Conservation (phyloP, 2,329 filamentous ascomycete genomes). For the Alternaria burnsii region DNA sequence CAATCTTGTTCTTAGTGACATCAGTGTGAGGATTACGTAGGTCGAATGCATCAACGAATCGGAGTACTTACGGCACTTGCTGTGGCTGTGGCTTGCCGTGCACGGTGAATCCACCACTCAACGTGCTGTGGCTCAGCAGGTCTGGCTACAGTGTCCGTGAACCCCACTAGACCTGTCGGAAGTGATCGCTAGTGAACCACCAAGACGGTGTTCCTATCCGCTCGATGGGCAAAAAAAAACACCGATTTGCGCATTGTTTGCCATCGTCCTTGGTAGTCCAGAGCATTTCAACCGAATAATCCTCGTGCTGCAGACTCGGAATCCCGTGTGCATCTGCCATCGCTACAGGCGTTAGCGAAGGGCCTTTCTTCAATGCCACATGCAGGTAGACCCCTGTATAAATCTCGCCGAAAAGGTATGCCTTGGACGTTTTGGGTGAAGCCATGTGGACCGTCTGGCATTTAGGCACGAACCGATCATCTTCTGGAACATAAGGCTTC, state of each 20-base stretch:
- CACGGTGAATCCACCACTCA: slow-evolving; percentile 31
- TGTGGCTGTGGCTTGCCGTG: slow-evolving; percentile 27
- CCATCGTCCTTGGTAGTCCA: slow-evolving; percentile 21
- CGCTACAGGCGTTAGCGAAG: slow-evolving; percentile 32
- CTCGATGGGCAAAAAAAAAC: slow-evolving; percentile 9
- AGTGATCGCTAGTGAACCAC: slow-evolving; percentile 19
- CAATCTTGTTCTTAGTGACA: slow-evolving; percentile 10
- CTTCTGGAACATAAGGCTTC: slow-evolving; percentile 28
- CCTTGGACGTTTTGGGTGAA: slow-evolving; percentile 27
- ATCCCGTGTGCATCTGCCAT: slow-evolving; percentile 25
- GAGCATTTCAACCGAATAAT: slow-evolving; percentile 19
- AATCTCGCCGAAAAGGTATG: slow-evolving; percentile 28
- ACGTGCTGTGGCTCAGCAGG: slow-evolving; percentile 23
- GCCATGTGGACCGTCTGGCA: slow-evolving; percentile 17
- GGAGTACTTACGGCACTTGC: slow-evolving; percentile 28
- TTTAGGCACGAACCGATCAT: slow-evolving; percentile 26
- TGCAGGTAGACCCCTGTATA: slow-evolving; percentile 32
- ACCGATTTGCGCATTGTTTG: slow-evolving; percentile 24
- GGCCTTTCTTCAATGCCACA: slow-evolving; percentile 21
- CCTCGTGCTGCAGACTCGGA: slow-evolving; percentile 28
- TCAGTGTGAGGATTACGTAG: slow-evolving; percentile 12
- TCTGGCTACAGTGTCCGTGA: slow-evolving; percentile 14
- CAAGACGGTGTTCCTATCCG: slow-evolving; percentile 21
- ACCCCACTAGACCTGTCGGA: not conserved
- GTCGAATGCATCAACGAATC: slow-evolving; percentile 26